Conservation (phyloP, 2,329 filamentous ascomycete genomes). For the Mollisia scopiformis region DNA sequence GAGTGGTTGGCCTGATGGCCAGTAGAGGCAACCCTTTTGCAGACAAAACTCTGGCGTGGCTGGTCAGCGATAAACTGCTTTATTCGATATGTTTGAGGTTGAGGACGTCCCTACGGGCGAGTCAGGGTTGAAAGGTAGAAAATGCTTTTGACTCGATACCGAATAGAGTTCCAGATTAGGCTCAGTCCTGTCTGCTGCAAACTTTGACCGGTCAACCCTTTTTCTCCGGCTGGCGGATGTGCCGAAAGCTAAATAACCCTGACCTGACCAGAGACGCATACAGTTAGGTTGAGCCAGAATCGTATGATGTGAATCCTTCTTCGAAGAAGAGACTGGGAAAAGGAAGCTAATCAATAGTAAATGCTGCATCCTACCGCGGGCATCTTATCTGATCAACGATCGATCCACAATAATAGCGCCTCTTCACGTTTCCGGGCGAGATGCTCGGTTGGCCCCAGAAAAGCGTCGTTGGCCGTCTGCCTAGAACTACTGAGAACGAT, state of each 20-base stretch:
- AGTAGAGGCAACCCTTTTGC: background rate
- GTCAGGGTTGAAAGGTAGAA: background rate
- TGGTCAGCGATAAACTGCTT: background rate
- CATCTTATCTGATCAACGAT: slow-evolving; percentile 3
- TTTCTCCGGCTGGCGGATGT: background rate
- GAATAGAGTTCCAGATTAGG: background rate
- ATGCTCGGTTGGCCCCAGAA: background rate
- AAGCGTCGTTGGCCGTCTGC: background rate
- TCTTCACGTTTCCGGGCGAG: background rate
- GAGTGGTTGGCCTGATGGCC: slow-evolving; percentile 1
- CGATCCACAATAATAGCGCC: too few species aligned
- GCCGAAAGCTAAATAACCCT: background rate
- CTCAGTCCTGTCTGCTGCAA: background rate
- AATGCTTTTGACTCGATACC: background rate
- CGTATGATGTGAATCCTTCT: slow-evolving; percentile 1
- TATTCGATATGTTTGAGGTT: background rate
- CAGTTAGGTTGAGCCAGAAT: background rate
- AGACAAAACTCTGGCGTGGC: background rate
- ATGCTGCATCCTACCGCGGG: too few species aligned
- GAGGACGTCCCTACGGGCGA: background rate
- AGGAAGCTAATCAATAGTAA: too few species aligned
- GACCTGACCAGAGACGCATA: too few species aligned
- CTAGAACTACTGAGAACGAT: background rate
- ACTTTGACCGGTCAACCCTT: background rate
- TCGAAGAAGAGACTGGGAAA: background rate